Evolutionary conservation across 106 monocot species (phyloP), one percentile per base, ranked within the genome.

Genomic region (Narthecium ossifragum): DNA sequence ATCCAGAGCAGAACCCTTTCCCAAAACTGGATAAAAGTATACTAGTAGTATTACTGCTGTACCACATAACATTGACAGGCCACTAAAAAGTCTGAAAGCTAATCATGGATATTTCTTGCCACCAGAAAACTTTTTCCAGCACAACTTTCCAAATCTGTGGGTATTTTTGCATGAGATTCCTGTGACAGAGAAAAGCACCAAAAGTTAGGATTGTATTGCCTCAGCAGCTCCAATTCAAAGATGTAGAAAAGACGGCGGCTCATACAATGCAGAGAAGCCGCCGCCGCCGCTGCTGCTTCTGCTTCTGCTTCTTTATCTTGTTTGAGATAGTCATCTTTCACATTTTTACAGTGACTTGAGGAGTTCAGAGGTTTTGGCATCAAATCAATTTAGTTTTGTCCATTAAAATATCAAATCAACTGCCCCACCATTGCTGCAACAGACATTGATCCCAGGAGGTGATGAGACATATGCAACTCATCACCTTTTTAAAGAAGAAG

Each of bases 391-490:
- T 32, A 52, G 53, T 9, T 53, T 31, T 17, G 53, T 41, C 52
- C 36, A 28, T 45, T 51, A 58, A 63, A 71, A 63, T 56, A 63
- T 57, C 46, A 58, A 48, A 23, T 8, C 8, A 51, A 55, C 27
- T 30, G 72, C 58, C 64, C 64, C 72, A 72, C 63, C 71, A 64
- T 64, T 71, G 14, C 39, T 56, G 57, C 25, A 53, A 50, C 53
- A 46, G 65, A 34, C 66, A 67, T 74, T 74, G 67, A 67, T 55
- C 53, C 36, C 54, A 34, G 28, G 33, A 21, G 46, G 23, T 23
- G 61, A 61, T 62, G 57, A 50, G 46, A 41, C 59, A 60, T 26
- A 25, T 37, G 53, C 31, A 67, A 28, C 54, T 45, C 34, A 54
- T 23, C 14, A 46, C 26, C 55, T 56, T 67, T 64, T 36, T 46